phyloP scores from a whole-genome alignment of 1,284 basidiomycete genomes.

The Apiotrichum brassicae region DNA sequence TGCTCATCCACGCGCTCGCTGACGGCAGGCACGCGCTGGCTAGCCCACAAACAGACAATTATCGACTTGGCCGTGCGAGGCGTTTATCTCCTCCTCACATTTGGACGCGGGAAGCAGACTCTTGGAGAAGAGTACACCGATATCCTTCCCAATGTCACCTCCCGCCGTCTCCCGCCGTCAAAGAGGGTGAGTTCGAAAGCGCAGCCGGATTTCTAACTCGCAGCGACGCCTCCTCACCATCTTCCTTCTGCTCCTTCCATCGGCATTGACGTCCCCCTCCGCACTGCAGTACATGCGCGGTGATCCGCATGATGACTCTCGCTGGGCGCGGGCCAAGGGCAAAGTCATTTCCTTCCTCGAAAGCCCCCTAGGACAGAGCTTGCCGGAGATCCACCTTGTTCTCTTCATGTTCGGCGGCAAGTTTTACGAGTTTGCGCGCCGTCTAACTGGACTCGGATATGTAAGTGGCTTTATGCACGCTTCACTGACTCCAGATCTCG shows the following conservation, averaged over 20 bases:
- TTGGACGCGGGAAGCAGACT: constrained; percentile 72
- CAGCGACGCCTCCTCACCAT: constrained; percentile 57
- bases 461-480: constrained; percentile 50
- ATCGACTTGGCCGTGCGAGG: constrained; percentile 65
- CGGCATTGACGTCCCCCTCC: constrained; percentile 50
- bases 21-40: constrained; percentile 68
- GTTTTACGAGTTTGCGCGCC: constrained; percentile 68
- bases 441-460: constrained; percentile 66
- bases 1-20: no score
- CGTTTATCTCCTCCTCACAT: constrained; percentile 68
- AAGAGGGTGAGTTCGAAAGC: constrained; percentile 16
- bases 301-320: constrained; percentile 6
- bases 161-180: constrained; percentile 16
- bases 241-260: constrained; percentile 55
- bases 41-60: constrained; percentile 74
- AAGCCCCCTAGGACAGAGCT: constrained; percentile 29
- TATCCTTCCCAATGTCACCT: constrained; percentile 62
- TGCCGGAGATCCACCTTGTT: constrained; percentile 67
- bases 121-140: constrained; percentile 88
- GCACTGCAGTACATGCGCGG: constrained; percentile 48
- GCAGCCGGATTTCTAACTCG: neutral
- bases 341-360: constrained; percentile 26
- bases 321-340: constrained; percentile 6
- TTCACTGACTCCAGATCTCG: constrained; percentile 55
- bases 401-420: constrained; percentile 72